Base-by-base conservation (phyloP, 2,329 filamentous ascomycete species). In the Nothopassalora personata region DNA sequence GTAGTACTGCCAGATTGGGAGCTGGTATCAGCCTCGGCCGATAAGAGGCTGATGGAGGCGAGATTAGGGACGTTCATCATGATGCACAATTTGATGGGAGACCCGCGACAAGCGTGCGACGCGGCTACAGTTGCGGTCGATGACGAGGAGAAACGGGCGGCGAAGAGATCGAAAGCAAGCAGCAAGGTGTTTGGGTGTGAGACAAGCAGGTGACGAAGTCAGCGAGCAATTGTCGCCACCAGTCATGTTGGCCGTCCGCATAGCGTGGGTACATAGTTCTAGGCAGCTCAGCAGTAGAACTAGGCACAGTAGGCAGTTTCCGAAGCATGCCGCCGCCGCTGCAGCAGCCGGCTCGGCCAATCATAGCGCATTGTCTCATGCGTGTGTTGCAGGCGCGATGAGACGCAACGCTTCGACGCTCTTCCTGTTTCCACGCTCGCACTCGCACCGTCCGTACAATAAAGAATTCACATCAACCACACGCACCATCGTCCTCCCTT, bases 21-120 rank as follows among this genome's bases (percentile, higher is more conserved):
- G 39, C 34, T 28, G 13, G 18, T 43, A 53, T 43, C 33, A 27
- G 28, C 31, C 30, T 23, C 33, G 11, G 51, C 51, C 27, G 53
- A 55, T 55, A 55, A 55, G 53, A 48, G 53, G 45, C 27, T 15
- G 43, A 34, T 13, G 27, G 8, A 19, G 36, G 45, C 53, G 53
- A 55, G 39, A 55, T 55, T 55, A 31, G 34, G 34, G 46, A 13
- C 27, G 28, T 10, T 33, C 18, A 30, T n/a, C n/a, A n/a, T n/a
- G n/a, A n/a, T 39, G 18, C 52, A 36, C 36, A 27, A 53, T 23
- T 27, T 27, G 50, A 28, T n/a, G 19, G 36, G 23, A 46, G 52
- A 27, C 19, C 19, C 23, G 34, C 27, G 52, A 13, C 11, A 9
- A 28, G 36, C 3, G 52, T 39, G 52, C 34, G 13, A 39, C 52